Evolutionary conservation across 1,139 yeast genomes (phyloP).

Genomic region (Sugiyamaella castrensis): DNA sequence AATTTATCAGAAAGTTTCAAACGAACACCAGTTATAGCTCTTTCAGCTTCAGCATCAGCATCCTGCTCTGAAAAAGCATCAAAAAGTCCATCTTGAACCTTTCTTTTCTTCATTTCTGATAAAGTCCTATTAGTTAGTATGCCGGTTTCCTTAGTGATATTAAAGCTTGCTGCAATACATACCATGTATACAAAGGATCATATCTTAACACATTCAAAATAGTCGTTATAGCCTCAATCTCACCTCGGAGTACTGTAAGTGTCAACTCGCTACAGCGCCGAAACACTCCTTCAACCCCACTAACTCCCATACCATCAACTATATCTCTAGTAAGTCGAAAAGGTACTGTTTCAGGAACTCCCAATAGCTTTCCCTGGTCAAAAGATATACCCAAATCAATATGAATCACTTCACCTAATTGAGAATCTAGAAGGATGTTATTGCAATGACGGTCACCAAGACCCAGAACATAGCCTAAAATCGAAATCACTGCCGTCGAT

Average conservation of each 20-base stretch:
- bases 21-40: constrained; percentile 71
- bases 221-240: constrained; percentile 68
- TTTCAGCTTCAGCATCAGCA: constrained; percentile 60
- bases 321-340: constrained; percentile 87
- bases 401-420: constrained; percentile 88
- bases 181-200: constrained; percentile 94
- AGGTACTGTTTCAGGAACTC: constrained; percentile 92
- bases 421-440: constrained; percentile 75
- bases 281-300: constrained; percentile 77
- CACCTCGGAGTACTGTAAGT: constrained; percentile 60
- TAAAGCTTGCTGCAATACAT: constrained; percentile 38
- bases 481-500: constrained; percentile 82
- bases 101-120: constrained; percentile 43
- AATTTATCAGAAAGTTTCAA: constrained; percentile 70
- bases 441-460: constrained; percentile 94
- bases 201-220: constrained; percentile 82
- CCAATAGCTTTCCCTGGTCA: constrained; percentile 74
- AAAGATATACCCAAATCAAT: constrained; percentile 96
- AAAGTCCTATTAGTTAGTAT: constrained; percentile 28
- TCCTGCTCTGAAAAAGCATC: constrained; percentile 28
- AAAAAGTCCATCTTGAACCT: constrained; percentile 44
- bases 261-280: constrained; percentile 71
- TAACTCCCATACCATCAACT: constrained; percentile 87
- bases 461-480: constrained; percentile 84
- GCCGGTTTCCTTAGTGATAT: not conserved